Conservation (phyloP, 257 asterid species). For the Gardenia jasminoides region DNA sequence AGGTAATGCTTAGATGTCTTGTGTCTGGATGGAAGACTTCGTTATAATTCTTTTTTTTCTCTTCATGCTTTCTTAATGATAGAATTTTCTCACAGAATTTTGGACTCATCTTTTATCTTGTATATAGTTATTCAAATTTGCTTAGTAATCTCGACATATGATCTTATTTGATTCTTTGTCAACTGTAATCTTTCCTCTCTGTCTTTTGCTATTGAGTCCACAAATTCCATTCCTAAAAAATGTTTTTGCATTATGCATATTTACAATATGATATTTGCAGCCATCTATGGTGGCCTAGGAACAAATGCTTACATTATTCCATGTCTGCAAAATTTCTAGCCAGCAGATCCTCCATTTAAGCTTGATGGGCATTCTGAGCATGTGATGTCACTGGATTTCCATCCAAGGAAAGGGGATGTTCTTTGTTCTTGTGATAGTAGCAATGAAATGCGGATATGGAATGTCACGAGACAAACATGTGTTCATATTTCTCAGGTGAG, state of each 20-base stretch:
- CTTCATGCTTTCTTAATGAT: background rate
- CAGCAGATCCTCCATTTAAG: conserved; percentile 4
- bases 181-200: background rate
- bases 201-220: background rate
- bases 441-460: conserved; percentile 45
- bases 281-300: background rate
- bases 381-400: conserved; percentile 47
- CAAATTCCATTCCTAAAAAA: background rate
- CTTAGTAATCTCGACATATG: background rate
- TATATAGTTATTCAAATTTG: background rate
- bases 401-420: conserved; percentile 34
- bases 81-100: background rate
- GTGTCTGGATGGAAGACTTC: background rate
- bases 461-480: conserved; percentile 27
- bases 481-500: conserved; percentile 34
- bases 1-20: background rate
- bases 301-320: conserved; percentile 8
- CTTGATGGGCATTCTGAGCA: conserved; percentile 45
- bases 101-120: background rate
- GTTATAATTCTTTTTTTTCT: background rate
- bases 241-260: background rate
- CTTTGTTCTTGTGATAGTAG: conserved; percentile 42
- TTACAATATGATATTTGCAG: background rate
- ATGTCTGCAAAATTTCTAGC: conserved; percentile 27
- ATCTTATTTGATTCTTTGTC: background rate